Base-by-base conservation (phyloP, 2,329 filamentous ascomycete species). In the Chaetomium olivaceum region DNA sequence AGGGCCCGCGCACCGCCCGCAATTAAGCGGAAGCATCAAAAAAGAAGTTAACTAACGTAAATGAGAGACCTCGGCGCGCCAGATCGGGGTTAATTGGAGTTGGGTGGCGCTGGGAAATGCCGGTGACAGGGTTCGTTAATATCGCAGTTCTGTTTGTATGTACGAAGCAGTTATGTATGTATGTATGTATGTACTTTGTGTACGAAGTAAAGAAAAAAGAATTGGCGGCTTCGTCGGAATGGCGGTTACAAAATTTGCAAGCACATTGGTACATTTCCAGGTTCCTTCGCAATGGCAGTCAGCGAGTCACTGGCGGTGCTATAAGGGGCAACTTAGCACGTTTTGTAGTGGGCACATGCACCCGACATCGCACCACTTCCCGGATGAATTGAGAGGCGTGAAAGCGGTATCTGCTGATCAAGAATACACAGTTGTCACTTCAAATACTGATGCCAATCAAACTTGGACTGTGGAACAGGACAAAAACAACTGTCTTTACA, bases 11-110 rank as follows among this genome's bases (percentile, higher is more conserved):
- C 59, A 61, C 62, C 63, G 65, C 64, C 65, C 66, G 58, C 65
- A 66, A 36, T 64, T 64, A 39, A 71, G 67, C 48, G 58, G 64
- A 68, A 66, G 60, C 70, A 72, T 72, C 21, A 62, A 62, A 57
- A 50, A 29, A 39, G 21, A 21, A 52, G 14, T 25, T 51, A 51
- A 12, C 23, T 23, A 11, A 31, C n/a, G 11, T 12, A 21, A 56
- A 56, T 31, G 29, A 36, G 52, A 36, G 31, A 56, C 52, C 19
- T n/a, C 29, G 52, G 27, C 29, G 52, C 52, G 5, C 39, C 39
- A 31, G n/a, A n/a, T 36, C 4, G 8, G 48, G 21, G 54, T 25
- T 14, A 58, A 23, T 52, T 52, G 29, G 46, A 23, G 29, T 43
- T 3, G 29, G 16, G n/a, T 14, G 51, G 50, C 27, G 25, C 29